These are phyloP conservation scores for Dunaliella primolecta DNA, from an alignment of 139 green algal species.

Conservation along the genomic window DNA sequence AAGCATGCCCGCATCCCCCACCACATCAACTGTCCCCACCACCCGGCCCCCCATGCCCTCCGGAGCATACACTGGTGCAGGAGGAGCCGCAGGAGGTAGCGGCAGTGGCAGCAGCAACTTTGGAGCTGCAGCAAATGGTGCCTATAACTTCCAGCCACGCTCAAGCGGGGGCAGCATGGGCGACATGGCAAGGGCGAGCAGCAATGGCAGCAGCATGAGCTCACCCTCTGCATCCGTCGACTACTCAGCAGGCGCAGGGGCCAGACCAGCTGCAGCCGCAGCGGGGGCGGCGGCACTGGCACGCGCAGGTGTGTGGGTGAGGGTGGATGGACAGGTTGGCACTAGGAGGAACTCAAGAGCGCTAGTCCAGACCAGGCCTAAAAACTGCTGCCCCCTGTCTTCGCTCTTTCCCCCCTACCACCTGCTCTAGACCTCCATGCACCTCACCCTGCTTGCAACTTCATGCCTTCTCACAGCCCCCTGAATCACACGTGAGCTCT, in stretches of 20 bases:
- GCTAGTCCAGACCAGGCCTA: neutral
- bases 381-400: neutral
- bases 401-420: neutral
- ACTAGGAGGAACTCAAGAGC: neutral
- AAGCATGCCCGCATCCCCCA: no score
- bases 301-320: neutral
- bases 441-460: neutral
- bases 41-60: no score
- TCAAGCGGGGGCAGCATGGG: neutral
- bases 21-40: no score
- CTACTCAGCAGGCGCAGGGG: no score
- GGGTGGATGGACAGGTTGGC: neutral
- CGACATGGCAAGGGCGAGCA: slow-evolving; percentile 5
- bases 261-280: no score
- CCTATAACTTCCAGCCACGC: neutral
- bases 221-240: no score
- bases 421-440: neutral
- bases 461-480: neutral
- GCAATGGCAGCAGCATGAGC: neutral
- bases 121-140: neutral
- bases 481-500: neutral
- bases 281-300: slow-evolving; percentile 12
- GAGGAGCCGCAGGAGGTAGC: neutral
- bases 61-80: neutral
- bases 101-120: slow-evolving; percentile 1